Base-by-base conservation (phyloP, 2,329 filamentous ascomycete genomes). In the Colletotrichum trifolii region DNA sequence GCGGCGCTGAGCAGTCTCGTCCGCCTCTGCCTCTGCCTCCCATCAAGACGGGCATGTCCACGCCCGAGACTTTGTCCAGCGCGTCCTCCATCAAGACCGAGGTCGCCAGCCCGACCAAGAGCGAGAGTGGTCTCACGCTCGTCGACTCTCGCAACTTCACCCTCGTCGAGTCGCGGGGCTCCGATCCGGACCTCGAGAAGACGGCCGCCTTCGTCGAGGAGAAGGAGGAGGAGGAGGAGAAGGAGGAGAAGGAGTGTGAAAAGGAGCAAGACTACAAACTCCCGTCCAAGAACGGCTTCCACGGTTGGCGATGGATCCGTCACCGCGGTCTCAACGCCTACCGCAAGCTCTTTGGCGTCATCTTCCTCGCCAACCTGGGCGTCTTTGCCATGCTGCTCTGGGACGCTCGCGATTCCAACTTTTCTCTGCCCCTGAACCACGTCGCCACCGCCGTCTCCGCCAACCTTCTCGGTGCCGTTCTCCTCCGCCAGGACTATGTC, bases 341-440 rank as follows among this genome's bases (percentile, higher is more conserved):
- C 69, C 82, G 86, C 42, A 81, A 83, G 8, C 81, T 89, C 6
- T 88, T 89, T 72, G 82, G 83, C 54, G 54, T 86, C 12, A 77
- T 86, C 35, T 81, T 84, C 67, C 66, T 86, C 39, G 72, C 77
- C 67, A 89, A 89, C 68, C 69, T 83, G 46, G 78, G 77, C 43
- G 84, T 83, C 38, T 77, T 85, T 55, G 71, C 80, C 68, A 74
- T 76, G 58, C 74, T 85, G 56, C 70, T 84, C 25, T 70, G 77
- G 56, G 70, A 65, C 6, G 58, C 50, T 43, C 67, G 64, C 12
- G 38, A 57, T n/a, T 40, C 6, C 25, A 57, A 57, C 54, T 68
- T 77, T 48, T 71, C 71, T 25, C 66, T 76, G 39, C 70, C 73
- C 50, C 64, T 74, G 7, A 69, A 80, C 65, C 79, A 77, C 76